Base-by-base conservation (phyloP, 2,329 filamentous ascomycete genomes). In the Microdochium nivale region DNA sequence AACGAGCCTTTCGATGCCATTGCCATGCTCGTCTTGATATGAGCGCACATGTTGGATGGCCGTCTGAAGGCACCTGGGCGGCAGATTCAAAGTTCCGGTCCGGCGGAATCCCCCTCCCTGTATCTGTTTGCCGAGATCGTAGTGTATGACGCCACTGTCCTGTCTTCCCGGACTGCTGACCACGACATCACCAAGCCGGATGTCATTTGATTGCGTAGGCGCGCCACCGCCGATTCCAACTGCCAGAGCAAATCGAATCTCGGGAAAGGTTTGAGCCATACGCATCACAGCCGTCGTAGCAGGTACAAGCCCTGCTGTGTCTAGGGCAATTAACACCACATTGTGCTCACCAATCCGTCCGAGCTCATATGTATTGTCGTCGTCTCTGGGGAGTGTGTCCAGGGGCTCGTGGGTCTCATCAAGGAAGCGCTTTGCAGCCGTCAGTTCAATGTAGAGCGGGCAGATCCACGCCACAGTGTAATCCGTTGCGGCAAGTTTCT, bases 391-490 rank as follows among this genome's bases (percentile, higher is more conserved):
- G 3, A 3, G 64, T 2, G 55, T 63, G 16, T 56, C 63, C 8
- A 56, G 60, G 1, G n/a, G n/a, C 11, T 32, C 43, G 55, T 53
- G 1, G 57, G 62, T 13, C 3, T 61, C 52, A 16, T 68, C 63
- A 56, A 69, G 51, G 57, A 67, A 61, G 8, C 44, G 55, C 1
- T 48, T 37, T 1, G 62, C 63, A 5, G 64, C 65, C 2, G 58
- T 56, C 49, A 59, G 55, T 21, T 69, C 65, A 1, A 60, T 53
- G 1, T 48, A 49, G 0, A 67, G 24, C 0, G 66, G 63, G 43
- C 61, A 67, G 0, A 68, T 59, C 65, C 65, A 69, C 0, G 63
- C 66, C 2, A 69, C 53, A 0, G 61, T 65, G 27, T 65, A 67
- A 14, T 53, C 55, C 25, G 55, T 48, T n/a, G 35, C 35, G 7